These are phyloP conservation scores for Pythium pyrilobum DNA, from an alignment of 352 stramenopile genomes.

Conservation along the genomic window DNA sequence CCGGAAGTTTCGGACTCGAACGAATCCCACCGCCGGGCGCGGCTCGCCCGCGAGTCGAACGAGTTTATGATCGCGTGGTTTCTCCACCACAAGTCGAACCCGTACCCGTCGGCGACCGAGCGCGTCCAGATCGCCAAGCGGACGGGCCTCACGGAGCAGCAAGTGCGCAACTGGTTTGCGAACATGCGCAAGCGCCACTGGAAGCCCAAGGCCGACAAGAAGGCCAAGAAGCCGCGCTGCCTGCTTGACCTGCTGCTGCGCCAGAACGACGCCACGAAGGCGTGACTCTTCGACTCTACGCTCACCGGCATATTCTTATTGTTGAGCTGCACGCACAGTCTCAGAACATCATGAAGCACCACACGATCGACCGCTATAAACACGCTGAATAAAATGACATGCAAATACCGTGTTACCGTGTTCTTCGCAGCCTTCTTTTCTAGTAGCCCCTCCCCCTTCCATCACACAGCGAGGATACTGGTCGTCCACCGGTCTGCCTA, in stretches of 20 bases:
- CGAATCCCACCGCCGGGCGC: constrained; percentile 30
- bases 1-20: neutral
- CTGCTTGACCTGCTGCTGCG: constrained; percentile 74
- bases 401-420: too few relatives aligned
- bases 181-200: constrained; percentile 89
- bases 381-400: too few relatives aligned
- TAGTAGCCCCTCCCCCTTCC: too few relatives aligned
- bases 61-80: constrained; percentile 87
- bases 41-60: constrained; percentile 69
- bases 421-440: too few relatives aligned
- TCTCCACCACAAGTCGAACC: constrained; percentile 78
- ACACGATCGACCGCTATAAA: too few relatives aligned
- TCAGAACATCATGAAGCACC: too few relatives aligned
- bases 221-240: constrained; percentile 71
- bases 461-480: too few relatives aligned
- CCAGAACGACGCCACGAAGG: constrained; percentile 35
- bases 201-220: constrained; percentile 59
- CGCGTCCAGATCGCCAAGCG: constrained; percentile 58
- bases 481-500: too few relatives aligned
- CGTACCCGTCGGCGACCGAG: constrained; percentile 68
- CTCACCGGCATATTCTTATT: too few relatives aligned
- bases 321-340: too few relatives aligned
- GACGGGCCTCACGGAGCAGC: constrained; percentile 69
- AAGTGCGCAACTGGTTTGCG: constrained; percentile 87
- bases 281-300: neutral